Evolutionary conservation across 2,329 filamentous ascomycete species (phyloP), one percentile per base, ranked within the genome.

Genomic region (Fusarium miscanthi): DNA sequence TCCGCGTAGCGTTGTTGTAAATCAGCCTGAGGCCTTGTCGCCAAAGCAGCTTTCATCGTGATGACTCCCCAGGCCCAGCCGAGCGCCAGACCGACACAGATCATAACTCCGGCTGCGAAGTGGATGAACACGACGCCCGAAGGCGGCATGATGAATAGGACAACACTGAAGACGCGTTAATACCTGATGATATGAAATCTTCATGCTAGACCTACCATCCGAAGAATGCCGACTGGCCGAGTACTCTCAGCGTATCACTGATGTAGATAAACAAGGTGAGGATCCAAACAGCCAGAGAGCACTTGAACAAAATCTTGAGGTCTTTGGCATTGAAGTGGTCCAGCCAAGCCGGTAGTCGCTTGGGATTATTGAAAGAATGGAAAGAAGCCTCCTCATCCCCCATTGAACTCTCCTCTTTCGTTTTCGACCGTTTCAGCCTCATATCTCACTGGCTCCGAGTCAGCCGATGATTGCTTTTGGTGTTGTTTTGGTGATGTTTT

Each of bases 271-370:
- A 69, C 8, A 74, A 33, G 10, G 69, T 74, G n/a, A 74, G 63
- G 9, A 74, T 63, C 73, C 73, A 74, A 8, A 74, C 69, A n/a
- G 73, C 72, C 17, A 74, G 16, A 5, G 60, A 69, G 33, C 73
- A 74, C 45, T 70, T 70, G 60, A 74, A 71, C n/a, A 74, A 53
- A 52, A 63, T 74, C 57, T 74, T 74, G 23, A 74, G 72, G 43
- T 74, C 73, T 14, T 68, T 73, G 10, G 72, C 66, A 37, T 74
- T 74, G 37, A 74, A 74, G 37, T 74, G 73, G 21, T 74, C 72
- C 14, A 74, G 54, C 73, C 73, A 74, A 37, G 63, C 30, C 4
- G 73, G 73, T 16, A 72, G 63, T 46, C 30, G 51, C 54, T 35
- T 67, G 0, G 63, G 54, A 21, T 19, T 53, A 31, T 67, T 67